Conservation (phyloP, 345 rosid species). For the Conringia planisiliqua region DNA sequence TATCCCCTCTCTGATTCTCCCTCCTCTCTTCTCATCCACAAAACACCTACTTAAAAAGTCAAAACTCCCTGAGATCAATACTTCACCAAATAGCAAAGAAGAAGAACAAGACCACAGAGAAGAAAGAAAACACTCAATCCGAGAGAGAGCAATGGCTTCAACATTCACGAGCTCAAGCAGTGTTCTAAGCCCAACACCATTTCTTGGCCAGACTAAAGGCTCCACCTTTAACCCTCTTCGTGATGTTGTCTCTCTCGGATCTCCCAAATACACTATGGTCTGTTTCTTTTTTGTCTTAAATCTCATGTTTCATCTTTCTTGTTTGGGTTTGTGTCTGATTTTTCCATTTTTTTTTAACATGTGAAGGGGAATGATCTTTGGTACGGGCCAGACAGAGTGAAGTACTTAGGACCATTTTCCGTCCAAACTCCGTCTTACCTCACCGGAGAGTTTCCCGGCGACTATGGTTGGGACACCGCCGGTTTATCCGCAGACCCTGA, state of each 20-base stretch:
- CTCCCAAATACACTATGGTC: conserved; percentile 77
- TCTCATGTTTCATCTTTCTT: background rate
- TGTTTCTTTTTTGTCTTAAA: background rate
- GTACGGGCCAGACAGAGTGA: conserved; percentile 97
- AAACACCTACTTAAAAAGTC: conserved; percentile 11
- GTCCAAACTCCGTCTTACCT: conserved; percentile 92
- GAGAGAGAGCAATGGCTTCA: conserved; percentile 45
- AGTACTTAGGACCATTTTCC: conserved; percentile 95
- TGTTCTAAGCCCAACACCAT: conserved; percentile 54
- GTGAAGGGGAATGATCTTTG: conserved; percentile 72
- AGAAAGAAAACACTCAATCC: background rate
- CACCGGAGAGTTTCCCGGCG: conserved; percentile 92
- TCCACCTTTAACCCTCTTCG: conserved; percentile 58
- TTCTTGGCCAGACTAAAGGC: conserved; percentile 63
- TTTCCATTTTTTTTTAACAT: background rate
- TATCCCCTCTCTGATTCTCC: conserved; percentile 43
- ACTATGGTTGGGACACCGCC: conserved; percentile 98
- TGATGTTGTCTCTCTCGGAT: conserved; percentile 65
- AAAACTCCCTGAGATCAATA: conserved; percentile 5
- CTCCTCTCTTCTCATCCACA: conserved; percentile 27
- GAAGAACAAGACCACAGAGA: conserved; percentile 6
- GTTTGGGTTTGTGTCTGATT: conserved; percentile 18
- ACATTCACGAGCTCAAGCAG: conserved; percentile 66
- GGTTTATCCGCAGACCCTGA: conserved; percentile 95
- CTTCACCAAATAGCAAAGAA: conserved; percentile 28